Evolutionary conservation across 495 filamentous ascomycete species (phyloP).

Genomic region (Aspergillus indologenus): DNA sequence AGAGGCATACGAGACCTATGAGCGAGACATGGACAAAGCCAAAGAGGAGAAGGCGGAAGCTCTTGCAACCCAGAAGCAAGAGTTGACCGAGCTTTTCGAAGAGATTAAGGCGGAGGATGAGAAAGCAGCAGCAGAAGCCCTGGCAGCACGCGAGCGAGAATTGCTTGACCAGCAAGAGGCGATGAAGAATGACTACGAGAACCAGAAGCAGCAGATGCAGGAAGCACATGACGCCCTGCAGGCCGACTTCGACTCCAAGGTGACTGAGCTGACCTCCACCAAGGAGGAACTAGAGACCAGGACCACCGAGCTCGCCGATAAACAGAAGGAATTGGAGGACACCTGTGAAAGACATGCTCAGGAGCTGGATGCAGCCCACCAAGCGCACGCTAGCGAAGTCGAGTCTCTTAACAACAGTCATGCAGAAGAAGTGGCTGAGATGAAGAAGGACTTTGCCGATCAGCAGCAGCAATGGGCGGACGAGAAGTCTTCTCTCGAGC

Average conservation of each 20-base stretch:
- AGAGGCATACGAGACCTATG: constrained; percentile 37
- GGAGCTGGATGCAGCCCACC: constrained; percentile 30
- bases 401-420: constrained; percentile 25
- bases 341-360: constrained; percentile 29
- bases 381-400: constrained; percentile 32
- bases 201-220: constrained; percentile 43
- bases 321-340: constrained; percentile 31
- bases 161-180: constrained; percentile 37
- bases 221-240: constrained; percentile 38
- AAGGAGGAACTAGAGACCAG: constrained; percentile 26
- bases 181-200: constrained; percentile 41
- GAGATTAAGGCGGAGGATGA: constrained; percentile 51
- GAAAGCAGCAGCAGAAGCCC: constrained; percentile 33
- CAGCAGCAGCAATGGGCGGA: constrained; percentile 37
- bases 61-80: constrained; percentile 40
- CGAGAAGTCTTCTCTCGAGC: constrained; percentile 33
- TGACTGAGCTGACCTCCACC: constrained; percentile 35
- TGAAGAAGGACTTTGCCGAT: constrained; percentile 36
- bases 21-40: constrained; percentile 34
- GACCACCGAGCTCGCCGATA: constrained; percentile 8
- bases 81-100: constrained; percentile 46
- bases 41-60: constrained; percentile 42
- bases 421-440: constrained; percentile 35
- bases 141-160: constrained; percentile 41
- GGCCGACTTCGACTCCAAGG: constrained; percentile 33